Conservation (phyloP, 129 eudicot species). For the Solidago caesia region DNA sequence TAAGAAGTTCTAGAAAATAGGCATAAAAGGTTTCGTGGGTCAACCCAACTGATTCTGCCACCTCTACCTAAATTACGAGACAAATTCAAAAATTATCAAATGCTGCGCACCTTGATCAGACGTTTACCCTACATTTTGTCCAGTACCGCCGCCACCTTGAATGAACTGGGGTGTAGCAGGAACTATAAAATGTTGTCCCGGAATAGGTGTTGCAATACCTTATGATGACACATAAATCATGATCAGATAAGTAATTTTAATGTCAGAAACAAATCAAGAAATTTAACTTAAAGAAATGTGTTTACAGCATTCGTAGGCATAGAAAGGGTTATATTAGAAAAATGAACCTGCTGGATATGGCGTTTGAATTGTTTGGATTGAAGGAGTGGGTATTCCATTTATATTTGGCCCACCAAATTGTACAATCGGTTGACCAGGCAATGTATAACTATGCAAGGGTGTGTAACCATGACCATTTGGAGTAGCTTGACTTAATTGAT, state of each 20-base stretch:
- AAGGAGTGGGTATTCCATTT: constrained; percentile 52
- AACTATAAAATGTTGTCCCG: constrained; percentile 64
- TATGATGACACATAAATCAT: constrained; percentile 13
- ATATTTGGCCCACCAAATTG: constrained; percentile 67
- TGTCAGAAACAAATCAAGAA: neutral
- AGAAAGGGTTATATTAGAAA: neutral
- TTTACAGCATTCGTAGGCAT: neutral
- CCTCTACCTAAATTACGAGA: neutral
- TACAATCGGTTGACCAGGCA: constrained; percentile 67
- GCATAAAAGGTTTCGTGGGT: neutral
- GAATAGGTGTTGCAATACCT: constrained; percentile 66
- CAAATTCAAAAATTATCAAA: neutral
- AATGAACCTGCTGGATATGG: constrained; percentile 54
- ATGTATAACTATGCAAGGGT: constrained; percentile 59
- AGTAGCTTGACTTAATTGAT: constrained; percentile 59
- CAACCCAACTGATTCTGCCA: neutral
- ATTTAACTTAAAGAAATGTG: neutral
- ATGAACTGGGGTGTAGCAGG: constrained; percentile 77
- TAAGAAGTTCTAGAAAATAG: neutral
- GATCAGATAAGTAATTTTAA: neutral
- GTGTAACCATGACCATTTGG: constrained; percentile 39
- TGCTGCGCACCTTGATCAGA: constrained; percentile 48
- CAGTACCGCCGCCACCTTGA: constrained; percentile 75
- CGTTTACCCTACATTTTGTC: constrained; percentile 74
- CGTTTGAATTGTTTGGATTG: constrained; percentile 60